Base-by-base conservation (phyloP, 2,329 filamentous ascomycete species). In the Colletotrichum costaricense region DNA sequence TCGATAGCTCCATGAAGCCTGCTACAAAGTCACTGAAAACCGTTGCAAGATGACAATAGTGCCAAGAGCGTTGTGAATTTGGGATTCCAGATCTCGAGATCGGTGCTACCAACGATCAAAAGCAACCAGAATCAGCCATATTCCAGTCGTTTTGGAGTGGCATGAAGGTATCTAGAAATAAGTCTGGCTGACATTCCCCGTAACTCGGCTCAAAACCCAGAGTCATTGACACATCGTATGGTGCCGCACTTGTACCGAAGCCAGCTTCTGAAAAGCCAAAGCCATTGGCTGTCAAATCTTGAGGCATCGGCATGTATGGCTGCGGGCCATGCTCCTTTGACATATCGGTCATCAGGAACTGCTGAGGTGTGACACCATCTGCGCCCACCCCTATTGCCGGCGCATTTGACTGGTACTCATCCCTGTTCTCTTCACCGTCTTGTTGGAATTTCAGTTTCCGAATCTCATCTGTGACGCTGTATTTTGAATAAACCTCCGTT, bases 381-480 rank as follows among this genome's bases (percentile, higher is more conserved):
- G 12, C 42, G 33, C 22, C 49, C 2, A 28, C 35, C 12, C 9
- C 60, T 9, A 28, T 30, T 7, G 57, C 35, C 4, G 28, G 56
- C 5, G 38, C 28, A 3, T 16, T 14, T 12, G 19, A 12, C 14
- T 33, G 24, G 26, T 62, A 72, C 12, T n/a, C 46, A 8, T 67
- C 56, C 2, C n/a, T 19, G 7, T 35, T 7, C 9, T 71, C 72
- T 26, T 67, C 67, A 3, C 52, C 67, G 6, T 74, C 71, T 33
- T 71, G 67, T 12, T 49, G 35, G 6, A 74, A 71, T 38, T 63
- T 71, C 2, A 74, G 67, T 52, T 74, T 74, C 1, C 72, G 49
- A 19, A 74, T 74, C 12, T 74, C 72, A 4, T 74, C 72, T 4
- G 72, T 74, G 2, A 74, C 72, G 52, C 72, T 74, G 52, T 63